Conservation (phyloP, 345 rosid genomes). For the rapeseed (Brassica napus) region DNA sequence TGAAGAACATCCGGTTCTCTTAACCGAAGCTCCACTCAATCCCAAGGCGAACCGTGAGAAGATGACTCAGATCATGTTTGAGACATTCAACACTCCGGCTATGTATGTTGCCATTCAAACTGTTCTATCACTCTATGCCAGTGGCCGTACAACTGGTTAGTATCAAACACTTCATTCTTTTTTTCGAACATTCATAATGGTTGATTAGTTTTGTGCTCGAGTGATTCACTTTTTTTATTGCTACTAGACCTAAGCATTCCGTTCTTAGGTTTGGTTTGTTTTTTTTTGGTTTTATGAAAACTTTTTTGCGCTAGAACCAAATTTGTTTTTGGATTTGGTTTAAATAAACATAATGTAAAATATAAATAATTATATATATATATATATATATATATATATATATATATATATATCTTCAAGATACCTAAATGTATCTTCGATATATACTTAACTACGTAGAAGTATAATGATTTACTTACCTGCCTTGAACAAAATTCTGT, state of each 20-base stretch:
- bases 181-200: background rate
- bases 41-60: conserved; percentile 81
- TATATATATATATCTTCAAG: background rate
- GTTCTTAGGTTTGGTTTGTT: too few species aligned
- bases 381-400: too few species aligned
- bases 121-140: conserved; percentile 69
- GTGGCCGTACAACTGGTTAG: conserved; percentile 59
- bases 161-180: background rate
- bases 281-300: background rate
- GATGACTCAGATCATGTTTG: conserved; percentile 80
- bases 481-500: too few species aligned
- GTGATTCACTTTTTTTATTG: background rate
- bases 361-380: too few species aligned
- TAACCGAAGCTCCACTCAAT: conserved; percentile 76
- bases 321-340: background rate
- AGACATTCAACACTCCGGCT: conserved; percentile 71
- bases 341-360: background rate
- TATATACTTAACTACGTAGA: background rate
- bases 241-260: too few species aligned
- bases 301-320: background rate
- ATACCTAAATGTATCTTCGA: background rate
- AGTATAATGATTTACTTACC: background rate
- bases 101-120: conserved; percentile 82
- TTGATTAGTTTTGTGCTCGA: background rate
- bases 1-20: conserved; percentile 75